phyloP scores from a whole-genome alignment of 768 basidiomycete genomes.

The Pleurotus sapidus region DNA sequence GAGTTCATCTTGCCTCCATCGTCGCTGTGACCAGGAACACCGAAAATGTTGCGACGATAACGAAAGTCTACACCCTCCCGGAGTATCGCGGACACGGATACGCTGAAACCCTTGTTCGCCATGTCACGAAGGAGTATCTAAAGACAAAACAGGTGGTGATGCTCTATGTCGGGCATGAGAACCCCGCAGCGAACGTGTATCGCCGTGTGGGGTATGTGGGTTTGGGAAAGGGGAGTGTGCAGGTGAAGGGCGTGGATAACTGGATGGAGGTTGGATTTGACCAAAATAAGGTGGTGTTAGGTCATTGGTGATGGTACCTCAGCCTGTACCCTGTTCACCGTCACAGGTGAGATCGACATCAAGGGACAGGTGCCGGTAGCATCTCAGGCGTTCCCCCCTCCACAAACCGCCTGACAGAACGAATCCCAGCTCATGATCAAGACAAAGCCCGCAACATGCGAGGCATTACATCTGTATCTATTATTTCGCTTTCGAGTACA shows the following conservation, averaged over 20 bases:
- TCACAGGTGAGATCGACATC: no score
- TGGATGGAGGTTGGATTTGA: slow-evolving; percentile 58
- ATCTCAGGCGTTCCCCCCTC: no score
- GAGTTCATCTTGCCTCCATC: slow-evolving; percentile 53
- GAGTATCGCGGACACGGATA: slow-evolving; percentile 50
- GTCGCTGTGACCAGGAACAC: slow-evolving; percentile 67
- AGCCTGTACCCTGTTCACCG: no score
- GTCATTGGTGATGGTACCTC: slow-evolving; percentile 42
- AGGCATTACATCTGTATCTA: no score
- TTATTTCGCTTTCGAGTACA: no score
- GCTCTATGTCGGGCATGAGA: slow-evolving; percentile 63
- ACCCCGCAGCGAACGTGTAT: slow-evolving; percentile 54
- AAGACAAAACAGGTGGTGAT: slow-evolving; percentile 45
- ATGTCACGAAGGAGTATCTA: slow-evolving; percentile 54
- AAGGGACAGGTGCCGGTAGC: no score
- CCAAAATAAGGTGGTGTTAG: slow-evolving; percentile 28
- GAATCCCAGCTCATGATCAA: no score
- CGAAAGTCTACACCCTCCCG: slow-evolving; percentile 67
- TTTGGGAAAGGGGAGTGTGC: slow-evolving; percentile 26
- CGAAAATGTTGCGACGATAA: slow-evolving; percentile 55
- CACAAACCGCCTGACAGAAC: no score
- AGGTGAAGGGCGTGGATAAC: slow-evolving; percentile 37
- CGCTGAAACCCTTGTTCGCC: slow-evolving; percentile 59
- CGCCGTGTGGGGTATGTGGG: slow-evolving; percentile 65
- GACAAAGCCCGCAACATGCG: no score